phyloP scores from a whole-genome alignment of 2,329 filamentous ascomycete genomes.

The Fusarium tanahbumbuense region DNA sequence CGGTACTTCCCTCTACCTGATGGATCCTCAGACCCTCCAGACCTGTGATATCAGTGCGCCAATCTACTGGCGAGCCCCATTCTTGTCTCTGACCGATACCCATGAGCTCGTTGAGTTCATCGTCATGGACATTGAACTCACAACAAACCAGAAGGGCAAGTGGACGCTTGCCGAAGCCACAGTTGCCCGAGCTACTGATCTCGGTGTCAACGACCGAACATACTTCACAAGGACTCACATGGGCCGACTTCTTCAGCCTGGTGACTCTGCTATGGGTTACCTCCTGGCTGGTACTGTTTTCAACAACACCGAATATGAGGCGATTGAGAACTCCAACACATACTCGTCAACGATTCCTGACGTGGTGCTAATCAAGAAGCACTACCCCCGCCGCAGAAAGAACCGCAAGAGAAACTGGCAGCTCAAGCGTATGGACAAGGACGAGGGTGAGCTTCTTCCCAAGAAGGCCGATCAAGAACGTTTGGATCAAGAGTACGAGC shows the following conservation, averaged over 20 bases:
- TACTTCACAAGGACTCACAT: constrained; percentile 94
- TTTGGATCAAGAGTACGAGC: constrained; percentile 93
- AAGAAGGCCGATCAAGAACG: constrained; percentile 89
- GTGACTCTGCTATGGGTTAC: constrained; percentile 96
- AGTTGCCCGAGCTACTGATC: constrained; percentile 85
- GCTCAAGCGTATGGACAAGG: constrained; percentile 90
- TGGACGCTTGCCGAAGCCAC: constrained; percentile 89
- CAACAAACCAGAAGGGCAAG: constrained; percentile 79
- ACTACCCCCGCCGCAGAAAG: constrained; percentile 89
- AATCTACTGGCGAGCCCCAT: constrained; percentile 92
- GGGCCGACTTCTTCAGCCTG: constrained; percentile 84
- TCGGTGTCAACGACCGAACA: constrained; percentile 85
- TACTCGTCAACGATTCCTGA: constrained; percentile 87
- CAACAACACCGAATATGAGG: constrained; percentile 88
- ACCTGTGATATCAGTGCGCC: constrained; percentile 85
- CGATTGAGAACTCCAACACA: constrained; percentile 79
- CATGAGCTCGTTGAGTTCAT: constrained; percentile 91
- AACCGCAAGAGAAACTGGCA: constrained; percentile 86
- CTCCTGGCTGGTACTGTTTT: constrained; percentile 89
- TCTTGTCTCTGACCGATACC: constrained; percentile 84
- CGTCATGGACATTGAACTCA: constrained; percentile 90
- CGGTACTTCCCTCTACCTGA: constrained; percentile 87
- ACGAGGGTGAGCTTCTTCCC: constrained; percentile 87
- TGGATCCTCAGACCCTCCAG: constrained; percentile 92
- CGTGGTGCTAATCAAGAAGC: constrained; percentile 96